Evolutionary conservation across 2,329 filamentous ascomycete genomes (phyloP).

Genomic region (Apiospora marii): DNA sequence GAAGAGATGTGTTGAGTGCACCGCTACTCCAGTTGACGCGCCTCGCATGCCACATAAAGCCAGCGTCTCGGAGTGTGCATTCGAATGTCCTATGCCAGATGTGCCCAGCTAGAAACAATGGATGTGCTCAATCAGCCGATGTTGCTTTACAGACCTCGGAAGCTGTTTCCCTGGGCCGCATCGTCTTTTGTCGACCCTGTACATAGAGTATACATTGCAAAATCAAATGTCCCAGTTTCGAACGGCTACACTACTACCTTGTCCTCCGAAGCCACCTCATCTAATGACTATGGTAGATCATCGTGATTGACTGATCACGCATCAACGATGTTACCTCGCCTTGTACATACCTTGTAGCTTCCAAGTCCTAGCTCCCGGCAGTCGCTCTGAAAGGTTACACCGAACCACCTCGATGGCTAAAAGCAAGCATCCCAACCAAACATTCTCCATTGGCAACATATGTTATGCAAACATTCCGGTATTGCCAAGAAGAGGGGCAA

Average conservation of each 20-base stretch:
- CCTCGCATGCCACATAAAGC: background rate
- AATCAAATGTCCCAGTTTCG: background rate
- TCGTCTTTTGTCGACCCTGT: background rate
- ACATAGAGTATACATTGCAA: slow-evolving; percentile 1
- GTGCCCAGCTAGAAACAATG: background rate
- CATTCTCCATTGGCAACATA: background rate
- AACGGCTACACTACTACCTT: background rate
- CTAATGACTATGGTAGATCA: background rate
- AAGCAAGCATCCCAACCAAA: slow-evolving; percentile 14
- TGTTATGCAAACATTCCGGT: background rate
- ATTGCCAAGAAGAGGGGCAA: slow-evolving; percentile 15
- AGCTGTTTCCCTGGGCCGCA: background rate
- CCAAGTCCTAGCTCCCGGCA: background rate
- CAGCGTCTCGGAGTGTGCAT: background rate
- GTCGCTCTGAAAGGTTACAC: slow-evolving; percentile 6
- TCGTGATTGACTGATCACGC: background rate
- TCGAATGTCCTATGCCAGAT: slow-evolving; percentile 8
- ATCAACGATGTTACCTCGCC: background rate
- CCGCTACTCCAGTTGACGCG: background rate
- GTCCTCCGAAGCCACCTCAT: background rate
- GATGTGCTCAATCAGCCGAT: background rate
- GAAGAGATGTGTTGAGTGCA: background rate
- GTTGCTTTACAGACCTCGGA: background rate
- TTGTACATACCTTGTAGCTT: background rate
- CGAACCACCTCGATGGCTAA: slow-evolving; percentile 11